Conservation (phyloP, 73 alveolate species). For the Paramecium biaurelia region DNA sequence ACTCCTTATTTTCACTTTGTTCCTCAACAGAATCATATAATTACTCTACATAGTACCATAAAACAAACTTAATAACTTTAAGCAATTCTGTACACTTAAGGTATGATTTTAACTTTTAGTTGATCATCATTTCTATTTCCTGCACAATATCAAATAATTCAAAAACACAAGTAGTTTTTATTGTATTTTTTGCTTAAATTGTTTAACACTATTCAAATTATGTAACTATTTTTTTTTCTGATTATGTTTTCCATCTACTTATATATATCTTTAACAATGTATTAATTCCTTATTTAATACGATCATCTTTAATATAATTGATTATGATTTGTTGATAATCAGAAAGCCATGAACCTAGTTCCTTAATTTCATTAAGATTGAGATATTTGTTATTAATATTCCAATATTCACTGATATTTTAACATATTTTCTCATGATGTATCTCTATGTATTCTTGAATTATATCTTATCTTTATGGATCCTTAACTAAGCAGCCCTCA, state of each 20-base stretch:
- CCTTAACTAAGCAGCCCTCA: background rate
- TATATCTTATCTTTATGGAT: background rate
- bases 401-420: background rate
- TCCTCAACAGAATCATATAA: background rate
- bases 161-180: background rate
- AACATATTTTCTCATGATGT: background rate
- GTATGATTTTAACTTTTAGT: background rate
- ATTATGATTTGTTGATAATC: background rate
- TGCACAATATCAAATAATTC: background rate
- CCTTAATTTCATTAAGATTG: background rate
- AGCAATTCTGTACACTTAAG: background rate
- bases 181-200: background rate
- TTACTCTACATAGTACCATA: background rate
- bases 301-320: background rate
- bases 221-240: background rate
- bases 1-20: background rate
- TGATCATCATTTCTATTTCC: background rate
- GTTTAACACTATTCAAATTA: background rate
- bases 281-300: background rate
- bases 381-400: background rate
- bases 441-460: background rate
- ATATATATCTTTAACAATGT: background rate
- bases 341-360: background rate
- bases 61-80: background rate
- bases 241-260: background rate